Conservation (phyloP, 2,329 filamentous ascomycete genomes). For the Diaporthe sp. region DNA sequence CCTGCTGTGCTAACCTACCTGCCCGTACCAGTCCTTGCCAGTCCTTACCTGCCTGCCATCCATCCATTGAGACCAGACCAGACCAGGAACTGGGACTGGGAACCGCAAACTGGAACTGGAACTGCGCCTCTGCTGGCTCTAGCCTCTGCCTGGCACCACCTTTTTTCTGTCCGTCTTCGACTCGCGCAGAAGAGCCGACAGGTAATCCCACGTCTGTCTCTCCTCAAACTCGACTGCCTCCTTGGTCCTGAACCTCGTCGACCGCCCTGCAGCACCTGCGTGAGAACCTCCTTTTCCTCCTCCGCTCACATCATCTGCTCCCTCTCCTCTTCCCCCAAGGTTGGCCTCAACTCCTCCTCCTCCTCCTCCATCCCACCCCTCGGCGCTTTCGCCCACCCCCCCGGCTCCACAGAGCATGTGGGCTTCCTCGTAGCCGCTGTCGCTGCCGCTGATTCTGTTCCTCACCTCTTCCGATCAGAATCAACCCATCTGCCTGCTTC, state of each 20-base stretch:
- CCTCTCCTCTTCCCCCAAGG: not conserved
- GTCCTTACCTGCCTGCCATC: slow-evolving; percentile 4
- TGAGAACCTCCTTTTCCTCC: slow-evolving; percentile 30
- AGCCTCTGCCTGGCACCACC: slow-evolving; percentile 39
- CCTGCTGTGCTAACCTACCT: not conserved
- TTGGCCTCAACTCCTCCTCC: slow-evolving; percentile 24
- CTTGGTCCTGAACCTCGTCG: slow-evolving; percentile 17
- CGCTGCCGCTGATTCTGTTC: slow-evolving; percentile 37
- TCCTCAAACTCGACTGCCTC: slow-evolving; percentile 24
- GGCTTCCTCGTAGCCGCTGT: slow-evolving; percentile 29
- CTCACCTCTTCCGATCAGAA: slow-evolving; percentile 13
- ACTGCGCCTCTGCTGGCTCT: slow-evolving; percentile 36
- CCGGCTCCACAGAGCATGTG: slow-evolving; percentile 36
- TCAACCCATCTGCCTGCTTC: slow-evolving; percentile 30
- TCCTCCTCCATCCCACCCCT: slow-evolving; percentile 25
- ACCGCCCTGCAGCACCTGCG: slow-evolving; percentile 23
- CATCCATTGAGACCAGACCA: slow-evolving; percentile 26
- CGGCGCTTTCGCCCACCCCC: slow-evolving; percentile 15
- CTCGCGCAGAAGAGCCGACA: slow-evolving; percentile 34
- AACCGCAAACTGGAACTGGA: slow-evolving; percentile 24
- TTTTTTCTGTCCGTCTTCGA: slow-evolving; percentile 40
- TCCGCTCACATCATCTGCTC: not conserved
- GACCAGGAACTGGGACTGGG: slow-evolving; percentile 24
- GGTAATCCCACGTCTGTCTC: slow-evolving; percentile 29
- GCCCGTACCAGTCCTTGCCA: slow-evolving; percentile 9